A percentile compares a stretch with the other conserved stretches of the same genome.
Conservation (phyloP, 2,329 filamentous ascomycete species). For the Zymoseptoria ardabiliae region DNA sequence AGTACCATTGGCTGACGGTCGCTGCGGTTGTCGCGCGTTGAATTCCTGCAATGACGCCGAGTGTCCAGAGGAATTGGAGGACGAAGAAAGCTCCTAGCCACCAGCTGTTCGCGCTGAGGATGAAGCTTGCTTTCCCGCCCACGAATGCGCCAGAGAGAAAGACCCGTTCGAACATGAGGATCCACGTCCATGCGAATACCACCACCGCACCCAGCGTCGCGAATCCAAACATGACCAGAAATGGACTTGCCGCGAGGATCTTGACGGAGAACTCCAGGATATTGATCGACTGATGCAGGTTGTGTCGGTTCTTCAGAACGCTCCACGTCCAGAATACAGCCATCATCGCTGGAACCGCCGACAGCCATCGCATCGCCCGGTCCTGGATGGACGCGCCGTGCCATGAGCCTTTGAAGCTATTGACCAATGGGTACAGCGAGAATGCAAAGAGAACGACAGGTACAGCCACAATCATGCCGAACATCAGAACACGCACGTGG, state of each 20-base stretch:
- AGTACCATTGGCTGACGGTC: constrained; percentile 98
- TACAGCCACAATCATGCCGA: constrained; percentile 72
- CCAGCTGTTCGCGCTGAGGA: constrained; percentile 85
- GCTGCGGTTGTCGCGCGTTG: constrained; percentile 89
- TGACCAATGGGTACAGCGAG: constrained; percentile 82
- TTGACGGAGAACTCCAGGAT: constrained; percentile 89
- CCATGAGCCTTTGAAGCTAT: constrained; percentile 73
- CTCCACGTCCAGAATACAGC: constrained; percentile 77
- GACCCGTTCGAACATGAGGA: constrained; percentile 90
- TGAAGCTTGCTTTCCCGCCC: constrained; percentile 53
- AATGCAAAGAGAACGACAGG: constrained; percentile 83
- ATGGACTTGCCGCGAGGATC: constrained; percentile 78
- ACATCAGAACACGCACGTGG: constrained; percentile 78
- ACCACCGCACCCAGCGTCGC: constrained; percentile 68
- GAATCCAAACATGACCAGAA: constrained; percentile 76
- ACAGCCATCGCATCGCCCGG: constrained; percentile 77
- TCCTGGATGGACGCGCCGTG: constrained; percentile 79
- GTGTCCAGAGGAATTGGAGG: constrained; percentile 90
- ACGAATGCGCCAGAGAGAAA: constrained; percentile 83
- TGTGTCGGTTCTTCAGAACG: constrained; percentile 70
- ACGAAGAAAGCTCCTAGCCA: constrained; percentile 91
- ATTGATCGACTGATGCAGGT: constrained; percentile 72
- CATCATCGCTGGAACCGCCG: constrained; percentile 65
- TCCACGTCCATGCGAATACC: constrained; percentile 90
- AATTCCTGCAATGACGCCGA: constrained; percentile 78